Conservation (phyloP, 2,329 filamentous ascomycete genomes). For the Talaromyces piceae region DNA sequence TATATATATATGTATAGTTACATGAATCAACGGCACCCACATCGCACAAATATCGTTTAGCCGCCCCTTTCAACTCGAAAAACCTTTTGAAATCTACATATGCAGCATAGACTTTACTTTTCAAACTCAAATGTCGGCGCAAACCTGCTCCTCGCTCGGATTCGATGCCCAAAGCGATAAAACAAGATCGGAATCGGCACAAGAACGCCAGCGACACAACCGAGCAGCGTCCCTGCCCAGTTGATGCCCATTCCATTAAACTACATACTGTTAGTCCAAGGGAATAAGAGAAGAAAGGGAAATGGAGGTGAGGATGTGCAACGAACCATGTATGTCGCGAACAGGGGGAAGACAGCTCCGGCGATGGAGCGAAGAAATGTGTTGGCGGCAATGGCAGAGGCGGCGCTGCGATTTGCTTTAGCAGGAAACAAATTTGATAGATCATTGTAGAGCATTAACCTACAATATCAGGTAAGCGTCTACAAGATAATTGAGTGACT, state of each 20-base stretch:
- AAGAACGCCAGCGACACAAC: slow-evolving; percentile 27
- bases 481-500: slow-evolving; percentile 41
- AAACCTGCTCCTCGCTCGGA: slow-evolving; percentile 30
- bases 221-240: slow-evolving; percentile 31
- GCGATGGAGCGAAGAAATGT: slow-evolving; percentile 40
- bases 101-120: neutral
- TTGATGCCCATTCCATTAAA: slow-evolving; percentile 22
- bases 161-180: slow-evolving; percentile 24
- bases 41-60: too few relatives aligned
- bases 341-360: slow-evolving; percentile 34
- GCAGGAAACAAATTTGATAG: neutral
- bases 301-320: neutral
- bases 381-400: slow-evolving; percentile 44
- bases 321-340: slow-evolving; percentile 24
- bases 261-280: too few relatives aligned
- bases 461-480: slow-evolving; percentile 28
- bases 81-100: neutral
- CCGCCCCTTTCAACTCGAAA: too few relatives aligned
- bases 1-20: neutral
- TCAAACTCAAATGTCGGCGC: slow-evolving; percentile 19
- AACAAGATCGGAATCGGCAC: slow-evolving; percentile 34
- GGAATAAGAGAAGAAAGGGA: too few relatives aligned
- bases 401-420: slow-evolving; percentile 37
- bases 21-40: too few relatives aligned
- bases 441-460: slow-evolving; percentile 5